Conservation (phyloP, 805 yeast genomes). For the Barnettozyma californica region DNA sequence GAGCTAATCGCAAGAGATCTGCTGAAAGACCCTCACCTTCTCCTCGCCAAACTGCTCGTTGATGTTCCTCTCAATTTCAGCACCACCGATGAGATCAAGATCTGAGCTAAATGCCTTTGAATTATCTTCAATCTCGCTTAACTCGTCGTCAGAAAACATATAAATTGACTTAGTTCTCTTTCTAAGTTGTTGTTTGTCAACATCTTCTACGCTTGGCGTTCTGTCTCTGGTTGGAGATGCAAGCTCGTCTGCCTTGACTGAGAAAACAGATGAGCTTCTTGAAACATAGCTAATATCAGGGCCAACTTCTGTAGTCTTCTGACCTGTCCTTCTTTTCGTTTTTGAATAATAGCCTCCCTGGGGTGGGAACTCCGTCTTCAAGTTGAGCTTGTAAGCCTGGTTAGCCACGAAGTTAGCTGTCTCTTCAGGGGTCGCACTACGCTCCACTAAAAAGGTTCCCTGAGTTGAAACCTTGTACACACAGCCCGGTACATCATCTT, state of each 20-base stretch:
- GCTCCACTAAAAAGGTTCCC: slow-evolving; percentile 13
- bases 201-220: neutral
- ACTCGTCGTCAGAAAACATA: neutral
- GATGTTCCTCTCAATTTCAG: neutral
- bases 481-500: slow-evolving; percentile 10
- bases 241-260: neutral
- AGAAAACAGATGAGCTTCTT: slow-evolving; percentile 7
- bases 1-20: neutral
- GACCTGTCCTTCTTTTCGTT: neutral
- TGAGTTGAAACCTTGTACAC: slow-evolving; percentile 10
- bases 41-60: neutral
- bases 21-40: neutral
- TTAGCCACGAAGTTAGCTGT: neutral
- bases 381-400: neutral
- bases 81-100: neutral
- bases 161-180: neutral
- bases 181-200: neutral
- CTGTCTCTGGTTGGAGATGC: neutral
- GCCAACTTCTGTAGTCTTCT: neutral
- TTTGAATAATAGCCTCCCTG: neutral
- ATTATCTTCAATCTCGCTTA: neutral
- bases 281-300: neutral
- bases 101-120: neutral
- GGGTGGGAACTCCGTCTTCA: neutral
- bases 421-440: slow-evolving; percentile 8